These are phyloP conservation scores for Madurella fahalii DNA, from an alignment of 2,329 filamentous ascomycete species.

Conservation along the genomic window DNA sequence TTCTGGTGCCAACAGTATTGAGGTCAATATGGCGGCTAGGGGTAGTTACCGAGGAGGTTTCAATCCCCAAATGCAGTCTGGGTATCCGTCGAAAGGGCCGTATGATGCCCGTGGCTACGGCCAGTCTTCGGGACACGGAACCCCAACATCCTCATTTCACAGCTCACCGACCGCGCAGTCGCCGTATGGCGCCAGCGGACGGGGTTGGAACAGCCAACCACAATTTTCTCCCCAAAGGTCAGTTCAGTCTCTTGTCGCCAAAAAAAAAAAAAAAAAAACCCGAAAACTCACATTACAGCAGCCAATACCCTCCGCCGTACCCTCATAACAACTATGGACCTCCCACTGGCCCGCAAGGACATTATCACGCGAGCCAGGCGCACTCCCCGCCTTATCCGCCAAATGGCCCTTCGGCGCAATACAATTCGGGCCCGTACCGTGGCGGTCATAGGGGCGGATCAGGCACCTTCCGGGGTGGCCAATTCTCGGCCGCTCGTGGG, in stretches of 20 bases:
- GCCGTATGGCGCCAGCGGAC: conserved; percentile 38
- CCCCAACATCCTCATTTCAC: conserved; percentile 41
- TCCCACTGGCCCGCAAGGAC: conserved; percentile 49
- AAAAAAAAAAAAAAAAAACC: no score
- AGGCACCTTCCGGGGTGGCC: conserved; percentile 57
- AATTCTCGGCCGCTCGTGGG: conserved; percentile 48
- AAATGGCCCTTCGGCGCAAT: conserved; percentile 53
- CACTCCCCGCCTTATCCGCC: conserved; percentile 54
- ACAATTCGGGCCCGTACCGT: conserved; percentile 44
- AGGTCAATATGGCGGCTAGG: conserved; percentile 47
- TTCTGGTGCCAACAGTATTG: conserved; percentile 47
- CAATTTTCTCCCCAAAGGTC: conserved; percentile 41
- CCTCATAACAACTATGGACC: conserved; percentile 51
- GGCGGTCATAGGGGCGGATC: conserved; percentile 44
- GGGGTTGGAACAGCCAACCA: conserved; percentile 36
- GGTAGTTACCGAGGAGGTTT: conserved; percentile 42
- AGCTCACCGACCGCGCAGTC: conserved; percentile 43
- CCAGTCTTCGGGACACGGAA: conserved; percentile 40
- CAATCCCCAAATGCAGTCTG: conserved; percentile 30
- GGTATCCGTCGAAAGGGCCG: conserved; percentile 36
- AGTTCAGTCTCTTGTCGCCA: conserved; percentile 22
- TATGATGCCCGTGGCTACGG: conserved; percentile 37
- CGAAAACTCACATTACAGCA: conserved; percentile 36
- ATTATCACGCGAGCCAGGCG: conserved; percentile 43
- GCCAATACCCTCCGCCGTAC: conserved; percentile 61